Evolutionary conservation across 305 asterid genomes (phyloP).

Genomic region (Caryopteris hybrid): DNA sequence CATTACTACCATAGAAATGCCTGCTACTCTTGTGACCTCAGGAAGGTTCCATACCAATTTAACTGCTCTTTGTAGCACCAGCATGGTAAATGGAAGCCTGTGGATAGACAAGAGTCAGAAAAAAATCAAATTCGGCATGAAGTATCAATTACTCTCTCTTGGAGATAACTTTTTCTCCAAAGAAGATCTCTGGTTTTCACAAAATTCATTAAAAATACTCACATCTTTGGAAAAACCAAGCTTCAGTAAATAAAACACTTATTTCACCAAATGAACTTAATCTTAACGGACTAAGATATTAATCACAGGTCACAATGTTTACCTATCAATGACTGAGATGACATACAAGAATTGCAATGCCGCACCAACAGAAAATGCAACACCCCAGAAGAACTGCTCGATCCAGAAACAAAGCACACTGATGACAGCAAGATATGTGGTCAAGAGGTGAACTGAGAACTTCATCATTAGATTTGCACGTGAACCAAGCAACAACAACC

Average conservation of each 20-base stretch:
- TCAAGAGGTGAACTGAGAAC: slow-evolving; percentile 78
- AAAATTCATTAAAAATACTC: not conserved
- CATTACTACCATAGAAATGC: slow-evolving; percentile 76
- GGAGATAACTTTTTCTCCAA: not conserved
- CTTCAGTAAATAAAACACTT: not conserved
- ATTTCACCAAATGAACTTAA: not conserved
- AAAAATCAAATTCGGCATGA: not conserved
- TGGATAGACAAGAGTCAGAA: slow-evolving; percentile 16
- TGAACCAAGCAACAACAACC: slow-evolving; percentile 86
- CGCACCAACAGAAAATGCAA: slow-evolving; percentile 84
- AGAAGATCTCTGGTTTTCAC: not conserved
- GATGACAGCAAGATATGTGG: slow-evolving; percentile 92
- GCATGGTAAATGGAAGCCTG: slow-evolving; percentile 98
- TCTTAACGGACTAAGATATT: not conserved
- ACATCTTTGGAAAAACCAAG: not conserved
- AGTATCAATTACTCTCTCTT: not conserved
- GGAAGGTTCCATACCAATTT: slow-evolving; percentile 85
- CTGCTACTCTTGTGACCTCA: slow-evolving; percentile 69
- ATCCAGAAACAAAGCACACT: slow-evolving; percentile 92
- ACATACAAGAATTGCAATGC: slow-evolving; percentile 85
- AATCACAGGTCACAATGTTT: slow-evolving; percentile 12
- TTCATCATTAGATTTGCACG: slow-evolving; percentile 76
- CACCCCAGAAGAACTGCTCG: slow-evolving; percentile 84
- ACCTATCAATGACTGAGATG: slow-evolving; percentile 90
- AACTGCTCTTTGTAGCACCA: slow-evolving; percentile 86